Evolutionary conservation across 805 yeast genomes (phyloP).

Genomic region (Saccharomycopsis sp.): DNA sequence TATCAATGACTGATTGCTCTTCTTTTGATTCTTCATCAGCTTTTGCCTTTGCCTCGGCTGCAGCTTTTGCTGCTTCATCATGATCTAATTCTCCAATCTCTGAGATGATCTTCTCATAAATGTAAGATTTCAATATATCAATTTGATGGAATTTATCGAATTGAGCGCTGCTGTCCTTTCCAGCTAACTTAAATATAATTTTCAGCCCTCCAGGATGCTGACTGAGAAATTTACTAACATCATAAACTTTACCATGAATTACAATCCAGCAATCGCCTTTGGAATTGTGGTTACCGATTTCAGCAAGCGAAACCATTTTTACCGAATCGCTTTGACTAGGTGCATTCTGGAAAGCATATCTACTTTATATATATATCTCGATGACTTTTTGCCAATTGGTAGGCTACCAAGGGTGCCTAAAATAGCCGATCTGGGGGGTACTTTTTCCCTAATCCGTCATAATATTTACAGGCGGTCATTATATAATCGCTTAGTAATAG

Average conservation of each 20-base stretch:
- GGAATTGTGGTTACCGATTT: conserved; percentile 66
- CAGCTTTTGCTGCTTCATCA: conserved; percentile 8
- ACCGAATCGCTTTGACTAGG: too few relatives aligned
- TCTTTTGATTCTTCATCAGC: conserved; percentile 7
- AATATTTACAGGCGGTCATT: too few relatives aligned
- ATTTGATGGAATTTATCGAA: conserved; percentile 42
- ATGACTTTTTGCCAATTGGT: too few relatives aligned
- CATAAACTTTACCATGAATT: conserved; percentile 15
- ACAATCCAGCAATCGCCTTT: conserved; percentile 41
- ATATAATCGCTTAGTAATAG: too few relatives aligned
- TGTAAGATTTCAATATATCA: conserved; percentile 37
- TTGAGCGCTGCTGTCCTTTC: conserved; percentile 41
- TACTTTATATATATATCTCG: too few relatives aligned
- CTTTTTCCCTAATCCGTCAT: too few relatives aligned
- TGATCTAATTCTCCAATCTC: conserved; percentile 7
- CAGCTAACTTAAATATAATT: conserved; percentile 46
- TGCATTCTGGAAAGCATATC: too few relatives aligned
- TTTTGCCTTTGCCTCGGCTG: not conserved
- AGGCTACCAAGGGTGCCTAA: too few relatives aligned
- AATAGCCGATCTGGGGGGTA: too few relatives aligned
- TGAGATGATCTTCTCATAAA: conserved; percentile 22
- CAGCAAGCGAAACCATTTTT: too few relatives aligned
- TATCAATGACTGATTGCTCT: conserved; percentile 11
- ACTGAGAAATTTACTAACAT: conserved; percentile 55
- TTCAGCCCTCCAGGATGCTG: conserved; percentile 59